A percentile compares a stretch with the other conserved stretches of the same genome.
Conservation (phyloP, 495 filamentous ascomycete species). For the Letharia columbiana region DNA sequence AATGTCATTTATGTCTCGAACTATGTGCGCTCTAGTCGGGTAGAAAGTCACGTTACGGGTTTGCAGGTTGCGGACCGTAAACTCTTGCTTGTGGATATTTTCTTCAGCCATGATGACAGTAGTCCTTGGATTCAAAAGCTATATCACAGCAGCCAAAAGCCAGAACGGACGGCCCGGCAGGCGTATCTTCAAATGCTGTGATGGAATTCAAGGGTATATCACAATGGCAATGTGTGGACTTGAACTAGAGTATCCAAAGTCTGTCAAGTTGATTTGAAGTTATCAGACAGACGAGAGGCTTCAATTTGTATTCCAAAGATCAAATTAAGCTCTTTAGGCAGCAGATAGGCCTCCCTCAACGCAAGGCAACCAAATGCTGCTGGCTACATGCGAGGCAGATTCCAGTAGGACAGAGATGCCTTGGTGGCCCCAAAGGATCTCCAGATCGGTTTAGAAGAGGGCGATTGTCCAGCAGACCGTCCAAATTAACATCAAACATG, state of each 20-base stretch:
- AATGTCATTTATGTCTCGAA: conserved; percentile 55
- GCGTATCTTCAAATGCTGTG: not conserved
- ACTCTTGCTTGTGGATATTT: conserved; percentile 22
- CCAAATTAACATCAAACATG: not conserved
- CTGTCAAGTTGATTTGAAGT: not conserved
- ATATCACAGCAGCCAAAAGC: not conserved
- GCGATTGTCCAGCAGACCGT: not conserved
- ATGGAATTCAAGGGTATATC: not conserved
- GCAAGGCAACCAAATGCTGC: not conserved
- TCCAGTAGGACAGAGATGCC: not conserved
- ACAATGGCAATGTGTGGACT: not conserved
- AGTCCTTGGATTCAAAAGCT: not conserved
- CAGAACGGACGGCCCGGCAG: not conserved
- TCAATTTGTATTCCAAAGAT: not conserved
- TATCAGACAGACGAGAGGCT: not conserved
- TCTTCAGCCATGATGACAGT: conserved; percentile 5
- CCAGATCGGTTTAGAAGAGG: not conserved
- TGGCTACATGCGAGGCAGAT: not conserved
- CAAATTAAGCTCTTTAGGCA: not conserved
- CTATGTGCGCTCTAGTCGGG: conserved; percentile 50
- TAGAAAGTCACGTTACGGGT: conserved; percentile 57
- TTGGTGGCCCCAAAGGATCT: not conserved
- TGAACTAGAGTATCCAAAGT: not conserved
- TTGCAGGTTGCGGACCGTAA: conserved; percentile 33
- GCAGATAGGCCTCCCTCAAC: not conserved